phyloP scores from a whole-genome alignment of 106 monocot genomes.

The Phalaenopsis aphrodite region DNA sequence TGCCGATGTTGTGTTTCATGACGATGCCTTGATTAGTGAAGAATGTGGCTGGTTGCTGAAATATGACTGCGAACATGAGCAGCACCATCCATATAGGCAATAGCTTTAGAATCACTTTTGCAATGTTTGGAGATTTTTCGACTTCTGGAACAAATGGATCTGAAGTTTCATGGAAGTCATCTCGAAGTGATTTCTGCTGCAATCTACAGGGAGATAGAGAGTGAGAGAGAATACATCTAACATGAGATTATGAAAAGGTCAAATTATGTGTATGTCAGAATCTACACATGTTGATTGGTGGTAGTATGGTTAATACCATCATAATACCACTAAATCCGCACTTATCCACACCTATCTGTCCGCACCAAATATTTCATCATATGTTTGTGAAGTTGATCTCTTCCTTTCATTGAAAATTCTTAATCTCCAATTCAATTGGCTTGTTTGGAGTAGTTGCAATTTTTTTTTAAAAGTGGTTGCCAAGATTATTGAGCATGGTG shows the following conservation, averaged over 20 bases:
- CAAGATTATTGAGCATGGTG: too few species aligned
- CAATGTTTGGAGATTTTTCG: constrained; percentile 15
- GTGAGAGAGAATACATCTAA: background rate
- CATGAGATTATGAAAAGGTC: background rate
- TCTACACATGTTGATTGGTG: too few species aligned
- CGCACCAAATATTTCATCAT: too few species aligned
- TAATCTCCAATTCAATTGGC: too few species aligned
- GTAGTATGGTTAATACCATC: too few species aligned
- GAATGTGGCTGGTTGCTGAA: constrained; percentile 91
- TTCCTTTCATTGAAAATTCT: too few species aligned
- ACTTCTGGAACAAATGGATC: background rate
- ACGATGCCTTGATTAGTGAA: constrained; percentile 84
- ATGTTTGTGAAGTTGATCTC: background rate
- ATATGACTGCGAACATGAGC: constrained; percentile 93
- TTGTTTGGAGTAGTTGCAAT: too few species aligned
- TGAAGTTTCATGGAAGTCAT: constrained; percentile 12
- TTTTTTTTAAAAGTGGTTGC: too few species aligned
- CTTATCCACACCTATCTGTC: too few species aligned
- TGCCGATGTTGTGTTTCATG: constrained; percentile 60
- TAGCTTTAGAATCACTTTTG: constrained; percentile 45
- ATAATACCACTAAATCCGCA: too few species aligned
- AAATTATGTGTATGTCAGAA: background rate
- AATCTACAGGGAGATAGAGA: constrained; percentile 19
- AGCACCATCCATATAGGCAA: constrained; percentile 67
- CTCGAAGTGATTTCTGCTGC: constrained; percentile 37